Conservation (phyloP, 805 yeast species). For the Monosporozyma yasuniensis region DNA sequence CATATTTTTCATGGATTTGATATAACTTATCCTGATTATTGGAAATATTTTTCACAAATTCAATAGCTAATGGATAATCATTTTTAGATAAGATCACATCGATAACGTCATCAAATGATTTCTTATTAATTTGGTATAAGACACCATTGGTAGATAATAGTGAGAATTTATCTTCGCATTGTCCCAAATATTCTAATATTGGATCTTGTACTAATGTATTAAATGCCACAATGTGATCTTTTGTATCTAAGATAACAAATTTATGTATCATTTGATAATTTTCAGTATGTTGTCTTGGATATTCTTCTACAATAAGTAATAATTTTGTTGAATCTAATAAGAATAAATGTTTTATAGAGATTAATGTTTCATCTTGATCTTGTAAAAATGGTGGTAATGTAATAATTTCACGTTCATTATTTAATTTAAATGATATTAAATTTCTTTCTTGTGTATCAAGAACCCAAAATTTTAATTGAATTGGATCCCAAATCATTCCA, state of each 20-base stretch:
- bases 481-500: slow-evolving; percentile 35
- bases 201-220: slow-evolving; percentile 59
- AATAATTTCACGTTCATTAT: slow-evolving; percentile 41
- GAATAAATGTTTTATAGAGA: slow-evolving; percentile 40
- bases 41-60: slow-evolving; percentile 29
- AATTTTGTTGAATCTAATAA: slow-evolving; percentile 47
- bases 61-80: slow-evolving; percentile 60
- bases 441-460: slow-evolving; percentile 34
- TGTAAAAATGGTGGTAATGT: slow-evolving; percentile 28
- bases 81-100: slow-evolving; percentile 61
- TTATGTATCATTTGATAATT: slow-evolving; percentile 37
- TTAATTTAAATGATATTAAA: slow-evolving; percentile 46
- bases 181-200: slow-evolving; percentile 38
- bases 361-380: slow-evolving; percentile 35
- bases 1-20: slow-evolving; percentile 50
- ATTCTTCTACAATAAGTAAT: slow-evolving; percentile 46
- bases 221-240: slow-evolving; percentile 61
- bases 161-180: slow-evolving; percentile 40
- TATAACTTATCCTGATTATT: slow-evolving; percentile 37
- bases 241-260: slow-evolving; percentile 58
- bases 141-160: slow-evolving; percentile 69
- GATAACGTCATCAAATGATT: slow-evolving; percentile 56
- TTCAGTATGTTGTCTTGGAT: slow-evolving; percentile 27
- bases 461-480: slow-evolving; percentile 46
- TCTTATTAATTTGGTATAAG: slow-evolving; percentile 58